Conservation (phyloP, 176 grass and related monocot genomes). For the Phoenix dactylifera region DNA sequence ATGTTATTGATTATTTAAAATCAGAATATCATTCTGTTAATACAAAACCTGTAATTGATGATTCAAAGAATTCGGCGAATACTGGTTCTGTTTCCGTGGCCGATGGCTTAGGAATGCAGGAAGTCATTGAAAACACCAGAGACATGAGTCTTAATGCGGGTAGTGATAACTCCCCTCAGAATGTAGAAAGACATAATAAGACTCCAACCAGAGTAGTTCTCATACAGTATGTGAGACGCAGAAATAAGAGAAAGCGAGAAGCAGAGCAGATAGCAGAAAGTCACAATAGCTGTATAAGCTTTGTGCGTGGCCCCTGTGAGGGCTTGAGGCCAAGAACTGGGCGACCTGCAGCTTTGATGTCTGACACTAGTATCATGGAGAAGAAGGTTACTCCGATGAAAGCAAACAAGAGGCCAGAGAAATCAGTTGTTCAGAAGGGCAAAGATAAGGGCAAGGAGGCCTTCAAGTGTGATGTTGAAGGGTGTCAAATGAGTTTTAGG, state of each 20-base stretch:
- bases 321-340: constrained; percentile 50
- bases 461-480: constrained; percentile 23
- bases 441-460: constrained; percentile 5
- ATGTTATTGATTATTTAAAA: constrained; percentile 1
- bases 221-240: constrained; percentile 51
- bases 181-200: constrained; percentile 25
- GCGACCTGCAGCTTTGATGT: background rate
- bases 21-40: background rate
- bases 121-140: constrained; percentile 7
- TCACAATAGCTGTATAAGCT: constrained; percentile 23
- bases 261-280: constrained; percentile 6
- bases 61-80: constrained; percentile 17
- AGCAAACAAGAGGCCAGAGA: constrained; percentile 8
- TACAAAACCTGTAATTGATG: background rate
- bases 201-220: constrained; percentile 40
- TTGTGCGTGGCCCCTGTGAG: constrained; percentile 70
- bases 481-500: constrained; percentile 27
- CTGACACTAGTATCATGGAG: background rate
- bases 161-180: background rate
- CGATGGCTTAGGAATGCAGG: background rate
- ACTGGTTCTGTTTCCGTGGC: background rate
- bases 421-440: constrained; percentile 11
- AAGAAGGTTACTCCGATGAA: constrained; percentile 1
- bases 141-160: background rate
- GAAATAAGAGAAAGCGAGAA: constrained; percentile 37